These are phyloP conservation scores for Caloboletus inedulis DNA, from an alignment of 1,284 basidiomycete genomes.

Conservation along the genomic window DNA sequence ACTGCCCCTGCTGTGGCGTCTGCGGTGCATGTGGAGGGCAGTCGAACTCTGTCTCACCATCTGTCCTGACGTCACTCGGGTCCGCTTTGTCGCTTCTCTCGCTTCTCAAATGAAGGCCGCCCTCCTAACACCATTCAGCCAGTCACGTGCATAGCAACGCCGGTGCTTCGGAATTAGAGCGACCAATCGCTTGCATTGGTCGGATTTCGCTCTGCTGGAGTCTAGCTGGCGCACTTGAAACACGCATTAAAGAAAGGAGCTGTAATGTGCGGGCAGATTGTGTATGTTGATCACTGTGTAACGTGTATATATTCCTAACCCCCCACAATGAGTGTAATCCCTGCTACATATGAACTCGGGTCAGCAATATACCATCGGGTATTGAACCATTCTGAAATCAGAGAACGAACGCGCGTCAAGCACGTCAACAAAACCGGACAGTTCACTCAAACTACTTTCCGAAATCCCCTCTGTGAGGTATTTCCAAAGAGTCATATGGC, in stretches of 20 bases:
- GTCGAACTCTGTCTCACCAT: too few relatives aligned
- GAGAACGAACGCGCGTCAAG: slow-evolving; percentile 15
- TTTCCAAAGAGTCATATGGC: slow-evolving; percentile 72
- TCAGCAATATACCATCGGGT: slow-evolving; percentile 6
- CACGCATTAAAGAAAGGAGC: neutral
- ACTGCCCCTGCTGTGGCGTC: neutral
- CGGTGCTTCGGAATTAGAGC: neutral
- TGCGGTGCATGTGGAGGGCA: too few relatives aligned
- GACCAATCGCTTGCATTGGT: neutral
- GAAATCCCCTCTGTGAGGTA: slow-evolving; percentile 8
- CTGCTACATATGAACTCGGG: neutral
- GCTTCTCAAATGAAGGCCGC: neutral
- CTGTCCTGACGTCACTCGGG: neutral
- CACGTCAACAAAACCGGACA: slow-evolving; percentile 18
- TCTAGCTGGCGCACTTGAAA: neutral
- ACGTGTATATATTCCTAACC: neutral
- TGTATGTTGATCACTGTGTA: too few relatives aligned
- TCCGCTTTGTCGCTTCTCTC: slow-evolving; percentile 1
- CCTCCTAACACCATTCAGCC: neutral
- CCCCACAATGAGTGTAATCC: neutral
- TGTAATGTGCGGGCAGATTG: neutral
- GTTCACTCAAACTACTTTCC: slow-evolving; percentile 27
- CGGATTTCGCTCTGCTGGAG: too few relatives aligned
- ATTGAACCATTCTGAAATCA: slow-evolving; percentile 9
- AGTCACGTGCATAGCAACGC: neutral